Conservation (phyloP, 2,329 filamentous ascomycete genomes). For the Metarhizium anisopliae region DNA sequence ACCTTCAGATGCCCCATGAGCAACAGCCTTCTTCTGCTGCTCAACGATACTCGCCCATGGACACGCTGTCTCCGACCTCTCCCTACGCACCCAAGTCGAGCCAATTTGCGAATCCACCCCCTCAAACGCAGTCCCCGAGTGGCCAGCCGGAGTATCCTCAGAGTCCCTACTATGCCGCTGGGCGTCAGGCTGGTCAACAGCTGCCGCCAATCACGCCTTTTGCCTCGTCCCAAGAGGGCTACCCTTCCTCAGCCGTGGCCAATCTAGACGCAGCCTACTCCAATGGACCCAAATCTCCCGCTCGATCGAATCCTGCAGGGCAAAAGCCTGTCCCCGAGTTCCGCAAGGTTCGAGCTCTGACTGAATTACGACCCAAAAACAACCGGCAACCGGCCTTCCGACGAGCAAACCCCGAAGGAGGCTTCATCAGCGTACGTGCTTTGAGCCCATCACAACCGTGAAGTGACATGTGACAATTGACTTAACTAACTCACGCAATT, state of each 20-base stretch:
- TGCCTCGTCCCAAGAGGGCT: conserved; percentile 58
- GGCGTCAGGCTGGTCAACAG: conserved; percentile 47
- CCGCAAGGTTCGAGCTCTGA: conserved; percentile 61
- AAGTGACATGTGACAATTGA: not conserved
- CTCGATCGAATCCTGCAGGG: conserved; percentile 39
- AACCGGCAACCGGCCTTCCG: conserved; percentile 85
- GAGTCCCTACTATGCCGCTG: conserved; percentile 45
- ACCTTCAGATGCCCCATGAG: conserved; percentile 60
- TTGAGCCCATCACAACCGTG: not conserved
- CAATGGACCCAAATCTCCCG: conserved; percentile 49
- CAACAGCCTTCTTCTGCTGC: conserved; percentile 61
- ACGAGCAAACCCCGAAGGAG: conserved; percentile 90
- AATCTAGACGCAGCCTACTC: conserved; percentile 60
- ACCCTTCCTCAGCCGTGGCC: conserved; percentile 62
- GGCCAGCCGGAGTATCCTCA: conserved; percentile 54
- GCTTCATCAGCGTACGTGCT: conserved; percentile 82
- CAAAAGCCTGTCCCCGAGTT: conserved; percentile 76
- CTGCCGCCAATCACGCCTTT: conserved; percentile 67
- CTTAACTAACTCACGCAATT: not conserved
- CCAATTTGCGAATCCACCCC: conserved; percentile 43
- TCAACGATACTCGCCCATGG: conserved; percentile 94
- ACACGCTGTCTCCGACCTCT: conserved; percentile 70
- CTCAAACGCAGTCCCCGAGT: conserved; percentile 69
- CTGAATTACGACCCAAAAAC: conserved; percentile 73
- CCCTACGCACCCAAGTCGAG: conserved; percentile 62